Evolutionary conservation across 306 rosid species (phyloP), one percentile per base, ranked within the genome.

Genomic region (Acacia confusa): DNA sequence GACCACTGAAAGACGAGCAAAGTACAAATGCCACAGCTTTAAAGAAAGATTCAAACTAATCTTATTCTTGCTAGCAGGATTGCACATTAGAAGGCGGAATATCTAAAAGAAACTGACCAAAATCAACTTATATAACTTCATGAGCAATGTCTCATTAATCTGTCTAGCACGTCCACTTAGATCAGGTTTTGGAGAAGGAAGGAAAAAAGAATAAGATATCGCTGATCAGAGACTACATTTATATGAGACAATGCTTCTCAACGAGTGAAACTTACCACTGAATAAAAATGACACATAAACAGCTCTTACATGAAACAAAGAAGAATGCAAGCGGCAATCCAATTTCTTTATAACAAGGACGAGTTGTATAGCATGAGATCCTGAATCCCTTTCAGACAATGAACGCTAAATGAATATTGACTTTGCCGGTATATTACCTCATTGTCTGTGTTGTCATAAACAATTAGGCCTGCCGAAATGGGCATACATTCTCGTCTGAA

Each of bases 291-390:
- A 86, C 78, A 48, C 81, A 60, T 68, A 84, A 75, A 50, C 52
- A 84, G 76, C 64, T 55, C 72, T 53, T 76, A 69, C 71, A 78
- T 25, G 58, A 60, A 86, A 70, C 67, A 52, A 77, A 53, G 47
- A 53, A 63, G 75, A 63, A 57, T 16, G 72, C 76, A 86, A 78
- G 78, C 80, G 16, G 82, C 71, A 61, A 74, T n/a, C 48, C 61
- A 73, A 77, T 82, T 53, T 75, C 81, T 82, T 80, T 68, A 79
- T 74, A 78, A 81, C 82, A 83, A 72, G 74, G 72, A 78, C 17
- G 74, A 36, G 65, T 28, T 34, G 68, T 70, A 72, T 28, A 57
- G 40, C 86, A 53, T 78, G 64, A 74, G 74, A 69, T 41, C 82
- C 83, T 78, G 84, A 63, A 85, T 40, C 60, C 25, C n/a, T 68